A percentile compares a stretch with the other conserved stretches of the same genome.
Evolutionary conservation across 2,329 filamentous ascomycete genomes (phyloP).

Genomic region (Mycocentrospora acerina): DNA sequence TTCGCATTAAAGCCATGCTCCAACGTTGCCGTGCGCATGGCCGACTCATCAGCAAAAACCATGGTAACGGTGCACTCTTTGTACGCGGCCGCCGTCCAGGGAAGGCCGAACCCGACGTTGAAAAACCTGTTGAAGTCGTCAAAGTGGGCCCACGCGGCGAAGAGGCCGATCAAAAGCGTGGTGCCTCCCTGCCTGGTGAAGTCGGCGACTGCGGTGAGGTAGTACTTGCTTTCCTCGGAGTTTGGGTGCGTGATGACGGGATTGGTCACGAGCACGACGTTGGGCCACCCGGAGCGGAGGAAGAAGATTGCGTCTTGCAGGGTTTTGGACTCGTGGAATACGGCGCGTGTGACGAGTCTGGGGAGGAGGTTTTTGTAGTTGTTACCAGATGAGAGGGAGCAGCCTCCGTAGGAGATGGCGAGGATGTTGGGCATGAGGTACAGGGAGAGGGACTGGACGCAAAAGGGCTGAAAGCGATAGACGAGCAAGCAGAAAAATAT

Average conservation of each 20-base stretch:
- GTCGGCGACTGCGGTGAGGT: slow-evolving; percentile 16
- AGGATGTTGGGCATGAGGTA: slow-evolving; percentile 30
- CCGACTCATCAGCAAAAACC: too few species aligned
- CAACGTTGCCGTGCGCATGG: too few species aligned
- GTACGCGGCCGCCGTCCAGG: slow-evolving; percentile 17
- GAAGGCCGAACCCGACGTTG: slow-evolving; percentile 18
- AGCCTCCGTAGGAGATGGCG: slow-evolving; percentile 24
- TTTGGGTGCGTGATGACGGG: slow-evolving; percentile 16
- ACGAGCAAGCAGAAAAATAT: too few species aligned
- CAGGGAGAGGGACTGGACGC: too few species aligned
- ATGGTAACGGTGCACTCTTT: too few species aligned
- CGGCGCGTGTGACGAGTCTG: slow-evolving; percentile 23
- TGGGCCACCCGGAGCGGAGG: slow-evolving; percentile 24
- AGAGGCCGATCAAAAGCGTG: slow-evolving; percentile 25
- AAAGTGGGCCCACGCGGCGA: slow-evolving; percentile 12
- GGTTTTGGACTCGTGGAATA: slow-evolving; percentile 24
- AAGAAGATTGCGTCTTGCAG: slow-evolving; percentile 24
- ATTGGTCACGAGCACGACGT: slow-evolving; percentile 26
- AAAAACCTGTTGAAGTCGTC: slow-evolving; percentile 16
- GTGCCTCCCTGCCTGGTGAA: slow-evolving; percentile 24
- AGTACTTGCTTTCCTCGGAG: slow-evolving; percentile 9
- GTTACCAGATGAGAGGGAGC: slow-evolving; percentile 25
- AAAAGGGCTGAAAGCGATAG: too few species aligned
- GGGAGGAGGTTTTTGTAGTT: slow-evolving; percentile 24
- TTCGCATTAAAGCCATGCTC: too few species aligned